Conservation (phyloP, 352 stramenopile species). For the Globisporangium mamillatum region DNA sequence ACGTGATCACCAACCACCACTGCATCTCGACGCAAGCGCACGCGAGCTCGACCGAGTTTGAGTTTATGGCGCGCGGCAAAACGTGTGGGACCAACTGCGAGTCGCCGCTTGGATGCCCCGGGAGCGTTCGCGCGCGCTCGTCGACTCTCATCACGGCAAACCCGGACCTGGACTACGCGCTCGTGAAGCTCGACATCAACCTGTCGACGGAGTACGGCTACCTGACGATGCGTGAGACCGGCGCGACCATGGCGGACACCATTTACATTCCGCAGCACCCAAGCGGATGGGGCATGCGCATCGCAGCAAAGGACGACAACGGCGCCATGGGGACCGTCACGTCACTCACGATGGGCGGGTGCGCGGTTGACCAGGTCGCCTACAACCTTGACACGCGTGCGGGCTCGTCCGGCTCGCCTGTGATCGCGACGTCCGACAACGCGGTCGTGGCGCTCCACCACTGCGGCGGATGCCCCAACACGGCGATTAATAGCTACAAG, state of each 20-base stretch:
- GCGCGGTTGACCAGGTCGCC: conserved; percentile 47
- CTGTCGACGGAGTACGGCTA: conserved; percentile 49
- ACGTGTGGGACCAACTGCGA: conserved; percentile 39
- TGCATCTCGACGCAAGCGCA: conserved; percentile 53
- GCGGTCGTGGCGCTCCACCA: conserved; percentile 66
- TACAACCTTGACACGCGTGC: conserved; percentile 73
- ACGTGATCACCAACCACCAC: conserved; percentile 82
- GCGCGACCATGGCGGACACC: conserved; percentile 41
- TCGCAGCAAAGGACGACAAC: conserved; percentile 49
- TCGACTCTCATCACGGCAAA: conserved; percentile 40
- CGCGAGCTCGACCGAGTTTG: conserved; percentile 60
- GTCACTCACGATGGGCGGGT: conserved; percentile 40
- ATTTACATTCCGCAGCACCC: conserved; percentile 72
- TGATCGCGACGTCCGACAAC: conserved; percentile 60
- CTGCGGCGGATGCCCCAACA: conserved; percentile 76
- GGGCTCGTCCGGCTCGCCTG: conserved; percentile 66
- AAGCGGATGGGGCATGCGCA: conserved; percentile 60
- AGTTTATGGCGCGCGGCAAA: conserved; percentile 55
- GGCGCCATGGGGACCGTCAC: conserved; percentile 34
- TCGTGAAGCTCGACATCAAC: conserved; percentile 63
- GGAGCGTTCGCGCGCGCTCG: conserved; percentile 28
- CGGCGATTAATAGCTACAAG: conserved; percentile 63
- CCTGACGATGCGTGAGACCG: conserved; percentile 44
- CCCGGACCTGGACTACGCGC: conserved; percentile 51
- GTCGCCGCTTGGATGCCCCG: conserved; percentile 28